Evolutionary conservation across 2,329 filamentous ascomycete genomes (phyloP).

Genomic region (Bipolaris zeicola): DNA sequence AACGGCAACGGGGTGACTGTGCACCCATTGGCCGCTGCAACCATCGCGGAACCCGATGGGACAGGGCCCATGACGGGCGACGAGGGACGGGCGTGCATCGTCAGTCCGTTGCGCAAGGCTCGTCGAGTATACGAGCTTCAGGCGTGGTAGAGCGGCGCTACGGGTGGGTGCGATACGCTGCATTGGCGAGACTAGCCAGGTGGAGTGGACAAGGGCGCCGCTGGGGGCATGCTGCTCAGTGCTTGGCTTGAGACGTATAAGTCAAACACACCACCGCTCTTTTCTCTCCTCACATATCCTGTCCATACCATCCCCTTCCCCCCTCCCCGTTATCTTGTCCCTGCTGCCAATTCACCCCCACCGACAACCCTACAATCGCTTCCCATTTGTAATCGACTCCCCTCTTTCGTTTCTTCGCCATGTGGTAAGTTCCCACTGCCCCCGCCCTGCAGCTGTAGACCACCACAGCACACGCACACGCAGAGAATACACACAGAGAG

Average conservation of each 20-base stretch:
- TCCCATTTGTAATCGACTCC: slow-evolving; percentile 27
- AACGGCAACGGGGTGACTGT: slow-evolving; percentile 24
- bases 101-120: slow-evolving; percentile 10
- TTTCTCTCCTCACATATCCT: slow-evolving; percentile 38
- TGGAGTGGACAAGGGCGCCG: slow-evolving; percentile 32
- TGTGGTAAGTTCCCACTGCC: slow-evolving; percentile 46
- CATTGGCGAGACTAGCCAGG: slow-evolving; percentile 36
- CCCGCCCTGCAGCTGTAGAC: slow-evolving; percentile 17
- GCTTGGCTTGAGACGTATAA: slow-evolving; percentile 43
- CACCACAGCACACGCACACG: background rate
- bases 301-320: slow-evolving; percentile 10
- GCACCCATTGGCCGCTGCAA: slow-evolving; percentile 25
- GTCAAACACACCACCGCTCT: slow-evolving; percentile 45
- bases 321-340: slow-evolving; percentile 24
- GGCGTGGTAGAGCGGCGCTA: slow-evolving; percentile 32
- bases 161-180: slow-evolving; percentile 32
- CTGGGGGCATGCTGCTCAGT: slow-evolving; percentile 38
- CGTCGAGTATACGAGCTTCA: slow-evolving; percentile 27
- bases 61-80: slow-evolving; percentile 36
- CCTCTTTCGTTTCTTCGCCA: slow-evolving; percentile 40
- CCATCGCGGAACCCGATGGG: slow-evolving; percentile 21
- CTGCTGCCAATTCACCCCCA: slow-evolving; percentile 16
- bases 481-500: background rate
- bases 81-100: slow-evolving; percentile 13
- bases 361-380: slow-evolving; percentile 37